phyloP scores from a whole-genome alignment of 768 basidiomycete genomes.

The Melanogaster broomeanus region DNA sequence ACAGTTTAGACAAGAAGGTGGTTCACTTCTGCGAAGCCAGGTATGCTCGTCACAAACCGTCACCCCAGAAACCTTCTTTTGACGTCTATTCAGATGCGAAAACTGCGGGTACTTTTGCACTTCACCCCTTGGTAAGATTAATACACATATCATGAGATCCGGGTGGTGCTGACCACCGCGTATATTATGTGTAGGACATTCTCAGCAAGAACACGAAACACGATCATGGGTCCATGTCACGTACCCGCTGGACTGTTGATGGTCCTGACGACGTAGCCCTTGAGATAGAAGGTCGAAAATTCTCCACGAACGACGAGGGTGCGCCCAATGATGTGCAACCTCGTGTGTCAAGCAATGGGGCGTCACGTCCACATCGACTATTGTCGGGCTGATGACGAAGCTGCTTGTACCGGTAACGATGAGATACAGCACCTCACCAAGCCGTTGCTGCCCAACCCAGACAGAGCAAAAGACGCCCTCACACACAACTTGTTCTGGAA shows the following conservation, averaged over 20 bases:
- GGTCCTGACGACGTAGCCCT: constrained; percentile 42
- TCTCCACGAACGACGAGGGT: constrained; percentile 48
- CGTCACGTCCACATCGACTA: constrained; percentile 55
- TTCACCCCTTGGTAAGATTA: constrained; percentile 48
- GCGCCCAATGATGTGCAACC: constrained; percentile 59
- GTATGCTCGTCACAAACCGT: constrained; percentile 27
- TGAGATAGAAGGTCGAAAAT: constrained; percentile 52
- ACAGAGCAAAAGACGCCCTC: constrained; percentile 49
- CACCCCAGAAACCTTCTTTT: neutral
- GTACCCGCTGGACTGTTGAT: constrained; percentile 51
- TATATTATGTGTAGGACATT: constrained; percentile 39
- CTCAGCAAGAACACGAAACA: constrained; percentile 58
- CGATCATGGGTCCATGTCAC: constrained; percentile 59
- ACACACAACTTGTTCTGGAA: constrained; percentile 54
- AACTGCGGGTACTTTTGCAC: constrained; percentile 62
- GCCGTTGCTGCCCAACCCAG: constrained; percentile 43
- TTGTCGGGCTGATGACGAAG: constrained; percentile 40
- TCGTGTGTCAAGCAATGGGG: constrained; percentile 50
- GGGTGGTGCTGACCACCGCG: neutral
- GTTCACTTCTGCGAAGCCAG: constrained; percentile 58
- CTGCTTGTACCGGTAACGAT: constrained; percentile 35
- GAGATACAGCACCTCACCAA: constrained; percentile 45
- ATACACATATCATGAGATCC: too few relatives aligned
- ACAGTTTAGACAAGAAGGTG: constrained; percentile 43
- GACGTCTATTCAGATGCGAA: constrained; percentile 40